phyloP scores from a whole-genome alignment of 116 monocot species.

The Posidonia oceanica region DNA sequence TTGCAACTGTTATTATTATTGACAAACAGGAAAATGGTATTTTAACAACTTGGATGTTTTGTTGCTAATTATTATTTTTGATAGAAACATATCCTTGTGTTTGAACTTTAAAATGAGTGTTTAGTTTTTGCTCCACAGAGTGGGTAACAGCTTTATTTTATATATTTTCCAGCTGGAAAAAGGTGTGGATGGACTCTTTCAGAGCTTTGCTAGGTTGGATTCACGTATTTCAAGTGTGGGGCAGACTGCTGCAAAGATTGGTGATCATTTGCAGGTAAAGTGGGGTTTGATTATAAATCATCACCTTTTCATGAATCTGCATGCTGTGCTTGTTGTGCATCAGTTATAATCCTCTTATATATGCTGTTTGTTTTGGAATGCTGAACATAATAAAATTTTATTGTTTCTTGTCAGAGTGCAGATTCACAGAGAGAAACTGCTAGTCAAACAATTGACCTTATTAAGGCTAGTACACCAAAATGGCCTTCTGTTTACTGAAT shows the following conservation, averaged over 20 bases:
- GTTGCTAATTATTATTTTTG: too few species aligned
- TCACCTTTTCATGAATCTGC: not conserved
- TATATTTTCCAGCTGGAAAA: slow-evolving; percentile 69
- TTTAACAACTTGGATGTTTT: too few species aligned
- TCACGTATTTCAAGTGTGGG: slow-evolving; percentile 97
- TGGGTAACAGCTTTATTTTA: not conserved
- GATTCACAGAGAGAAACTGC: slow-evolving; percentile 99
- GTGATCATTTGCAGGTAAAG: slow-evolving; percentile 94
- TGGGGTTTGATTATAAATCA: not conserved
- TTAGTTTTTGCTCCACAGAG: not conserved
- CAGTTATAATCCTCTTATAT: not conserved
- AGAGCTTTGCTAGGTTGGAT: slow-evolving; percentile 93
- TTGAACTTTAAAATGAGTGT: too few species aligned
- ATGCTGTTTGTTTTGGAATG: not conserved
- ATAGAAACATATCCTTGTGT: too few species aligned
- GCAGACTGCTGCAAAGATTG: slow-evolving; percentile 99
- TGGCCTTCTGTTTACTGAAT: not conserved
- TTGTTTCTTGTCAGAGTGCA: slow-evolving; percentile 65
- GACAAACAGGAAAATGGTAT: too few species aligned
- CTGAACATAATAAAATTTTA: not conserved
- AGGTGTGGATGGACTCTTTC: slow-evolving; percentile 96
- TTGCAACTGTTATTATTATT: too few species aligned
- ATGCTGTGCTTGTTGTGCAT: not conserved
- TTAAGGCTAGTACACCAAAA: slow-evolving; percentile 49
- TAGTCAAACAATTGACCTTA: slow-evolving; percentile 93